phyloP scores from a whole-genome alignment of 805 yeast species.

The Suhomyces tanzawaensis region DNA sequence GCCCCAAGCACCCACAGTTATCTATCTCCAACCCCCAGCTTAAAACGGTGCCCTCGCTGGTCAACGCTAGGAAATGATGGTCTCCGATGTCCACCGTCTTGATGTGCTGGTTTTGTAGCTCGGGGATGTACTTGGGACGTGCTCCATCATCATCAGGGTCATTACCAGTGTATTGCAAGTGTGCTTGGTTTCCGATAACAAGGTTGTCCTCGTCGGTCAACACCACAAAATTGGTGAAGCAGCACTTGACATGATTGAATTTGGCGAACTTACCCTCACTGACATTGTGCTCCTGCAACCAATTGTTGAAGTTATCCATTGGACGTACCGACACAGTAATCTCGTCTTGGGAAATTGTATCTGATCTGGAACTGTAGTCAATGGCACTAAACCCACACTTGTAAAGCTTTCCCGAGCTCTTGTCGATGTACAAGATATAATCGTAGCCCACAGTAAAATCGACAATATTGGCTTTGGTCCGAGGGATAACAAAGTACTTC shows the following conservation, averaged over 20 bases:
- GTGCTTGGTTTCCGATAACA: constrained; percentile 33
- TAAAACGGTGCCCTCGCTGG: constrained; percentile 52
- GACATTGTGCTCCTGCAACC: constrained; percentile 23
- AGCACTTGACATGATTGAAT: constrained; percentile 54
- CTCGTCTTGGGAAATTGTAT: constrained; percentile 7
- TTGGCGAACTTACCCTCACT: constrained; percentile 20
- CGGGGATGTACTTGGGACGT: constrained; percentile 35
- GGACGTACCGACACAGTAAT: constrained; percentile 8
- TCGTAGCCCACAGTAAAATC: constrained; percentile 60
- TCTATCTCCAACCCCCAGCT: constrained; percentile 70
- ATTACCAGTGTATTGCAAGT: constrained; percentile 10
- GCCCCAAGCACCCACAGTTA: constrained; percentile 68
- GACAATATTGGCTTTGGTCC: constrained; percentile 37
- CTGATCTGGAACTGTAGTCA: constrained; percentile 9
- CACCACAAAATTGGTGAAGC: constrained; percentile 52
- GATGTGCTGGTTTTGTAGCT: constrained; percentile 47
- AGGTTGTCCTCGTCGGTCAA: constrained; percentile 53
- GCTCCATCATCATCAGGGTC: constrained; percentile 8
- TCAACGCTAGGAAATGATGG: constrained; percentile 65
- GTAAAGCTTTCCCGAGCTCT: constrained; percentile 40
- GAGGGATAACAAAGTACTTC: constrained; percentile 39
- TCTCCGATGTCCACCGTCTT: constrained; percentile 67
- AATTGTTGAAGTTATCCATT: constrained; percentile 28
- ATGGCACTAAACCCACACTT: constrained; percentile 29
- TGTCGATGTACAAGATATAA: constrained; percentile 46